Evolutionary conservation across 345 rosid species (phyloP).

Genomic region (Pistacia atlantica): DNA sequence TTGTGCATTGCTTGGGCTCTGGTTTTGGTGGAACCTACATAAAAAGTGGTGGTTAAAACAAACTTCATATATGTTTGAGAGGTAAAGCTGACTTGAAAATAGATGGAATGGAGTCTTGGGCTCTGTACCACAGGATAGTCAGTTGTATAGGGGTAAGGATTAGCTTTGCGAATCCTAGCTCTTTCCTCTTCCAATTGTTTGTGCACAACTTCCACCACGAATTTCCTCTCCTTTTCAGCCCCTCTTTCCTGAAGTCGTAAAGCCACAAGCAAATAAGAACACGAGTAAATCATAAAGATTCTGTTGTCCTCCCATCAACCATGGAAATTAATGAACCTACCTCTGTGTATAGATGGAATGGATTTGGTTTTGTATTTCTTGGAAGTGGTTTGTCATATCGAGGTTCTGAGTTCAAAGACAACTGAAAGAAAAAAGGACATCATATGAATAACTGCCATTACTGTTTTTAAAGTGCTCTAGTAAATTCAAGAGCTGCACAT

Average conservation of each 20-base stretch:
- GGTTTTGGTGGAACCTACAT: slow-evolving; percentile 89
- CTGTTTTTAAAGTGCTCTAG: neutral
- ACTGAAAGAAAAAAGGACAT: slow-evolving; percentile 39
- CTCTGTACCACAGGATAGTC: slow-evolving; percentile 91
- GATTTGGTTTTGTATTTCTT: slow-evolving; percentile 80
- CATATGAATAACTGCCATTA: neutral
- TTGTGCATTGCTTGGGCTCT: slow-evolving; percentile 79
- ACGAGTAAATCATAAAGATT: neutral
- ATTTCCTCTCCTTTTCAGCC: slow-evolving; percentile 74
- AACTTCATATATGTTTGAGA: neutral
- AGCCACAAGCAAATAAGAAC: neutral
- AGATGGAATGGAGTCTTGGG: neutral
- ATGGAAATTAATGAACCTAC: slow-evolving; percentile 36
- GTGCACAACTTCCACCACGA: slow-evolving; percentile 54
- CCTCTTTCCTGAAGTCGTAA: slow-evolving; percentile 78
- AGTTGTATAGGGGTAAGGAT: slow-evolving; percentile 93
- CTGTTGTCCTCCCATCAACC: neutral
- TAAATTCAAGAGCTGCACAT: neutral
- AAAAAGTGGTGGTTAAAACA: neutral
- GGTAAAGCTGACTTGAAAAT: neutral
- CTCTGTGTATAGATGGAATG: slow-evolving; percentile 90
- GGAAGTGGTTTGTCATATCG: slow-evolving; percentile 57
- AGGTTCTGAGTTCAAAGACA: slow-evolving; percentile 78
- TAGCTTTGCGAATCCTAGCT: slow-evolving; percentile 76
- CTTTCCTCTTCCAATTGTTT: slow-evolving; percentile 76